Percentiles rank a stretch among this genome's conserved stretches.
Evolutionary conservation across 2,329 filamentous ascomycete genomes (phyloP).

Genomic region (Cladosporium cucumerinum): DNA sequence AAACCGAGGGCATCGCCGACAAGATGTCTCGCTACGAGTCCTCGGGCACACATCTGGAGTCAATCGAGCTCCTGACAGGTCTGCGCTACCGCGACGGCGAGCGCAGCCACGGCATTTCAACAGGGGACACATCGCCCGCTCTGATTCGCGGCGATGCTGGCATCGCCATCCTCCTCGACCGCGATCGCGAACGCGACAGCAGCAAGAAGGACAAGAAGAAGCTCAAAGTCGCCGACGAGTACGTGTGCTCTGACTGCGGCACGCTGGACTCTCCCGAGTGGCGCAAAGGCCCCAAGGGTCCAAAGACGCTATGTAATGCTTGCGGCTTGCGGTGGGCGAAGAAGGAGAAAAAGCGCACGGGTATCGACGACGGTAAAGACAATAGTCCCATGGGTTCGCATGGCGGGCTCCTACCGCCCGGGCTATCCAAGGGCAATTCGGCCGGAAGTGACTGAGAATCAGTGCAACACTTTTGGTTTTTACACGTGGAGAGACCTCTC

Average conservation of each 20-base stretch:
- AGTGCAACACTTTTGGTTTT: no score
- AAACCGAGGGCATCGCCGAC: slow-evolving; percentile 73
- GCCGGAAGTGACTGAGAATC: slow-evolving; percentile 10
- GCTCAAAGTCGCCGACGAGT: slow-evolving; percentile 76
- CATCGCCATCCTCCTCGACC: slow-evolving; percentile 77
- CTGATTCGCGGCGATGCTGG: slow-evolving; percentile 83
- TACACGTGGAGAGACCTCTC: neutral
- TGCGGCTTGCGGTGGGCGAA: slow-evolving; percentile 59
- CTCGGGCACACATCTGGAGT: slow-evolving; percentile 68
- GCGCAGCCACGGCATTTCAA: slow-evolving; percentile 81
- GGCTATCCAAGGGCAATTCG: slow-evolving; percentile 3
- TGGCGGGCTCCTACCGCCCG: slow-evolving; percentile 2
- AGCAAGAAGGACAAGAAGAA: slow-evolving; percentile 88
- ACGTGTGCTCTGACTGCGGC: slow-evolving; percentile 93
- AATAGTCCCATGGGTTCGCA: slow-evolving; percentile 1
- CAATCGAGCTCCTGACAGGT: slow-evolving; percentile 90
- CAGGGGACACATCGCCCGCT: slow-evolving; percentile 74
- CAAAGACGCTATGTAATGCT: slow-evolving; percentile 93
- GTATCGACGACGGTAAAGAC: slow-evolving; percentile 10
- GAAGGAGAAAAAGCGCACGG: slow-evolving; percentile 38
- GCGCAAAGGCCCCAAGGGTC: slow-evolving; percentile 88
- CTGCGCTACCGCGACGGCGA: slow-evolving; percentile 85
- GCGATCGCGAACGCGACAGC: slow-evolving; percentile 69
- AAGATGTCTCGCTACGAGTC: slow-evolving; percentile 82
- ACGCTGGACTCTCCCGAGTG: slow-evolving; percentile 93